These are phyloP conservation scores for Ichthyophthirius multifiliis DNA, from an alignment of 169 alveolate genomes.

Conservation along the genomic window DNA sequence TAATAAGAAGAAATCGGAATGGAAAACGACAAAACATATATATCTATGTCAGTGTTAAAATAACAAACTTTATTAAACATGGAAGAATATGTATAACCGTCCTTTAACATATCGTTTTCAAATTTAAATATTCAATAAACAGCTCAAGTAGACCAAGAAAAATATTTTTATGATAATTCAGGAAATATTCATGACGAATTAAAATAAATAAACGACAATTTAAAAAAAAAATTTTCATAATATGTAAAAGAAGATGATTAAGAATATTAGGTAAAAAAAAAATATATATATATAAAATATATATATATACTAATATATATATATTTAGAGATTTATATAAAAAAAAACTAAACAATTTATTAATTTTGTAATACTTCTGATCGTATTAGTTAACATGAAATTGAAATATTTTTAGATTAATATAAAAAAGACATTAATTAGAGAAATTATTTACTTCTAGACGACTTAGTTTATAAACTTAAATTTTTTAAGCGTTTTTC, in stretches of 20 bases:
- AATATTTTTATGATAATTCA: slow-evolving; percentile 14
- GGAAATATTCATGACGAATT: slow-evolving; percentile 15
- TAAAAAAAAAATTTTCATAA: slow-evolving; percentile 13
- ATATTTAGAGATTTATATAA: not conserved
- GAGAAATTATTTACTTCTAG: slow-evolving; percentile 29
- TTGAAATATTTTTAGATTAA: slow-evolving; percentile 12
- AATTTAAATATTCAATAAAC: not conserved
- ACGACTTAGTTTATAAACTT: slow-evolving; percentile 4
- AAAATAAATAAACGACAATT: slow-evolving; percentile 5
- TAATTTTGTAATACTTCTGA: not conserved
- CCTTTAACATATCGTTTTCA: not conserved
- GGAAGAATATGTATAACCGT: slow-evolving; percentile 14
- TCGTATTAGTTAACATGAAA: slow-evolving; percentile 14
- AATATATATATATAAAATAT: not conserved
- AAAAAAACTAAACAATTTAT: not conserved
- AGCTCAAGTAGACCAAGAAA: not conserved
- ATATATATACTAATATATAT: not conserved
- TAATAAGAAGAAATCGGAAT: slow-evolving; percentile 4
- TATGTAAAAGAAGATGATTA: slow-evolving; percentile 13
- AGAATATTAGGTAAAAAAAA: not conserved
- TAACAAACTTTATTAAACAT: slow-evolving; percentile 23
- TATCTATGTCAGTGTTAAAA: slow-evolving; percentile 11
- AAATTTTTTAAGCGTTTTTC: slow-evolving; percentile 31
- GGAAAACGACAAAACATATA: not conserved
- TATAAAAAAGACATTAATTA: slow-evolving; percentile 3